phyloP scores from a whole-genome alignment of 495 filamentous ascomycete species.

The Trichoderma orchidacearum region DNA sequence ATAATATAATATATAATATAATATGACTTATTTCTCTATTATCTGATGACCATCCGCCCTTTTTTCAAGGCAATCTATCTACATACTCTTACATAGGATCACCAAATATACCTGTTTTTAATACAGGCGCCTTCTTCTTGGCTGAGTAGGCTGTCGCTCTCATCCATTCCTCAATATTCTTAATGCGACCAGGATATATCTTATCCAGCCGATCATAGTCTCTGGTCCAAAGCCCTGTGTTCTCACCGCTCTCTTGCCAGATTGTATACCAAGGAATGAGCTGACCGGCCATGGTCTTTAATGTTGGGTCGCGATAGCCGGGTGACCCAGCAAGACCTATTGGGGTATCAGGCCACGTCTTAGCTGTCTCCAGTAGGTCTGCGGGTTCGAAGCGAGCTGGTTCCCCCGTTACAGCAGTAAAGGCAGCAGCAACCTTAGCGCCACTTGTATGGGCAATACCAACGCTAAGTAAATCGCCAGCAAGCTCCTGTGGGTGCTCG shows the following conservation, averaged over 20 bases:
- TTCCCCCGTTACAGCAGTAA: background rate
- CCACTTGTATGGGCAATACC: background rate
- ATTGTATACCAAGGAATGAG: background rate
- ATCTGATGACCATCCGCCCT: no score
- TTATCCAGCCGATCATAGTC: background rate
- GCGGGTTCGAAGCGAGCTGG: background rate
- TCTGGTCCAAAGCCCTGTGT: background rate
- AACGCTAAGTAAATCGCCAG: background rate
- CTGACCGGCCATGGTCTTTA: background rate
- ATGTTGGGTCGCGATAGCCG: background rate
- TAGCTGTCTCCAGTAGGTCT: background rate
- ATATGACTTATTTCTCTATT: no score
- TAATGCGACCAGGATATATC: background rate
- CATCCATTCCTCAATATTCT: background rate
- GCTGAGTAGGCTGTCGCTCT: no score
- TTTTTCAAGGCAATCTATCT: no score
- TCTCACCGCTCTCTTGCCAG: background rate
- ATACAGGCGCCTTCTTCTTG: no score
- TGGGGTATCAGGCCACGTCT: background rate
- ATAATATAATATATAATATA: no score
- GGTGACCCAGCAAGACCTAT: background rate
- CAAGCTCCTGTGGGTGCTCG: background rate
- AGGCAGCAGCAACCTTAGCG: background rate
- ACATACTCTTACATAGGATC: no score
- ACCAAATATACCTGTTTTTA: no score